phyloP scores from a whole-genome alignment of 1,284 basidiomycete species.

The Inonotus hispidus region DNA sequence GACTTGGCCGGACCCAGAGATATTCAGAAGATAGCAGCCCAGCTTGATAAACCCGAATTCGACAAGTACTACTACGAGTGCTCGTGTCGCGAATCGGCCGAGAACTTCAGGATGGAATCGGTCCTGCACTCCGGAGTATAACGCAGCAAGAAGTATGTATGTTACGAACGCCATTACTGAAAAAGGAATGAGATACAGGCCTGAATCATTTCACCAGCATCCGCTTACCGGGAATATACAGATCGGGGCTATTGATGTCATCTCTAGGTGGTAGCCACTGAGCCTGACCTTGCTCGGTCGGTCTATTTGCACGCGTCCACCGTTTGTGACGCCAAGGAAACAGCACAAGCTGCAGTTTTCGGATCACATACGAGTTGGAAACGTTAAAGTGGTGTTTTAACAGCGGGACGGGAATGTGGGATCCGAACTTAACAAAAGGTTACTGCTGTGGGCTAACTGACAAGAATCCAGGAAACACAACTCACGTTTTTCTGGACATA shows the following conservation, averaged over 20 bases:
- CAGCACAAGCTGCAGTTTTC: constrained; percentile 85
- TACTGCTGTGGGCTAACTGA: constrained; percentile 4
- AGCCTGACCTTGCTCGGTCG: constrained; percentile 61
- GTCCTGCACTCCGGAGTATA: constrained; percentile 79
- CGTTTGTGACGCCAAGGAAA: constrained; percentile 94
- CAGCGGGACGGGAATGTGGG: constrained; percentile 68
- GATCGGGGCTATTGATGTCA: constrained; percentile 93
- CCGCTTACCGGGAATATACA: constrained; percentile 90
- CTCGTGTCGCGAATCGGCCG: constrained; percentile 81
- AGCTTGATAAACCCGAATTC: constrained; percentile 89
- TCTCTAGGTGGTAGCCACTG: constrained; percentile 90
- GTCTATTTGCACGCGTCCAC: constrained; percentile 64
- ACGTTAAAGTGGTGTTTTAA: constrained; percentile 97
- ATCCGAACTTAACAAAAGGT: constrained; percentile 56
- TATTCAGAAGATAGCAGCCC: constrained; percentile 87
- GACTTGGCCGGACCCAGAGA: constrained; percentile 70
- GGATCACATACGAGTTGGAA: constrained; percentile 92
- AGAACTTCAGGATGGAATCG: constrained; percentile 90
- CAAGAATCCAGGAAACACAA: constrained; percentile 18
- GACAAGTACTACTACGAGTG: constrained; percentile 72
- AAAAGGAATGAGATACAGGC: constrained; percentile 9
- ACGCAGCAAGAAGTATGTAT: constrained; percentile 85
- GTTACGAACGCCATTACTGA: constrained; percentile 95
- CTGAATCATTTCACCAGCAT: background rate
- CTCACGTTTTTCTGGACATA: constrained; percentile 93